These are phyloP conservation scores for Panicum virgatum DNA, from an alignment of 202 grass and related monocot species.

Conservation along the genomic window DNA sequence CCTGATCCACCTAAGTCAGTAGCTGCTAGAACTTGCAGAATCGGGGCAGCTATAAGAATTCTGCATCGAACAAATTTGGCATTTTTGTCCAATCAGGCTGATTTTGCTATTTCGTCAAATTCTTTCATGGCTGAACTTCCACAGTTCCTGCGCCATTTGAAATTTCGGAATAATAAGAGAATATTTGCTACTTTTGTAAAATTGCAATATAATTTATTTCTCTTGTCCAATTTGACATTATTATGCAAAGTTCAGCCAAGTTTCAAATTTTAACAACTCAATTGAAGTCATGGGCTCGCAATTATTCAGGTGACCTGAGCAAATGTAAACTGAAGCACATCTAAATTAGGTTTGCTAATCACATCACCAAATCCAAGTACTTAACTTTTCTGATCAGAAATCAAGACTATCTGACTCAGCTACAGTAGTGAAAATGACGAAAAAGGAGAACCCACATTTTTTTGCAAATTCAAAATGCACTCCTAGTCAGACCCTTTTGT, in stretches of 20 bases:
- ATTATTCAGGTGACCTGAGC: background rate
- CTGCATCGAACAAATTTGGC: background rate
- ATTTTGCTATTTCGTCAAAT: conserved; percentile 10
- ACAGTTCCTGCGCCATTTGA: background rate
- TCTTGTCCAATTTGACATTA: background rate
- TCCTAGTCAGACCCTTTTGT: background rate
- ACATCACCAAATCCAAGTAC: background rate
- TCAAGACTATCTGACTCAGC: background rate
- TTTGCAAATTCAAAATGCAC: background rate
- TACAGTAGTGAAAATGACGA: background rate
- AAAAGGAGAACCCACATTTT: background rate
- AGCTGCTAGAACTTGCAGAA: background rate
- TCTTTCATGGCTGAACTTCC: background rate
- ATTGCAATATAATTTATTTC: background rate
- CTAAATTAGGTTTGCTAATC: background rate
- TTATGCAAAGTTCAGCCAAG: background rate
- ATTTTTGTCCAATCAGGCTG: background rate
- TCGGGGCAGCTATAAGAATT: background rate
- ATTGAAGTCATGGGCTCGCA: background rate
- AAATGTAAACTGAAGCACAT: background rate
- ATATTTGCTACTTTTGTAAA: background rate
- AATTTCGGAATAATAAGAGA: background rate
- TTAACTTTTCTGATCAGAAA: conserved; percentile 5
- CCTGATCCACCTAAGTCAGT: too few relatives aligned
- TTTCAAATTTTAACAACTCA: conserved; percentile 8